A percentile compares a stretch with the other conserved stretches of the same genome.
Conservation (phyloP, 2,329 filamentous ascomycete genomes). For the Raffaelea arxii region DNA sequence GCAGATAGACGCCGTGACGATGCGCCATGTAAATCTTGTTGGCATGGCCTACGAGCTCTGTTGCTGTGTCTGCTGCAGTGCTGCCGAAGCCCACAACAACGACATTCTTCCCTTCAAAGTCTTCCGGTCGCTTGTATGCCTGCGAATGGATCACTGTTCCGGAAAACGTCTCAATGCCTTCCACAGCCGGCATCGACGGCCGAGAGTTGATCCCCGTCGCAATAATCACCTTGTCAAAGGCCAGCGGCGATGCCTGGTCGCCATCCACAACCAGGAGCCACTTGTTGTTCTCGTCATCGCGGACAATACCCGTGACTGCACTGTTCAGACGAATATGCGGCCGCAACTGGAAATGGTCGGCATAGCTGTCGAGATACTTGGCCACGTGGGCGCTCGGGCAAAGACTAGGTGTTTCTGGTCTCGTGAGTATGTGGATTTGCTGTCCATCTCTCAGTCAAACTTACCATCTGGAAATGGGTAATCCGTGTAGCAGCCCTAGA, state of each 20-base stretch:
- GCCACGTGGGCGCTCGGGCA: conserved; percentile 15
- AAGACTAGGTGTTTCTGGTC: background rate
- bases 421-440: background rate
- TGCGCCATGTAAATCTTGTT: conserved; percentile 32
- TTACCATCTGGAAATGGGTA: conserved; percentile 30
- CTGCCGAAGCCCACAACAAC: conserved; percentile 33
- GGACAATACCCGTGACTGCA: conserved; percentile 2
- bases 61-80: conserved; percentile 25
- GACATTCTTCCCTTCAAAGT: conserved; percentile 30
- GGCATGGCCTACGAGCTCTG: conserved; percentile 23
- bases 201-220: conserved; percentile 9
- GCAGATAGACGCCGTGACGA: conserved; percentile 20
- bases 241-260: background rate
- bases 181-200: conserved; percentile 5
- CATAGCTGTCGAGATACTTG: conserved; percentile 29
- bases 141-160: conserved; percentile 30
- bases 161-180: conserved; percentile 8
- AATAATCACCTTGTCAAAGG: conserved; percentile 10
- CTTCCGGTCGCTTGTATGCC: conserved; percentile 21
- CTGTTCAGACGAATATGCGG: conserved; percentile 10
- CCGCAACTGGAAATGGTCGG: conserved; percentile 9
- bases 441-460: conserved; percentile 5
- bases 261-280: conserved; percentile 2
- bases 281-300: conserved; percentile 6
- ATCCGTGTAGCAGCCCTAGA: conserved; percentile 29